Base-by-base conservation (phyloP, 495 filamentous ascomycete genomes). In the Penicillium cosmopolitanum region DNA sequence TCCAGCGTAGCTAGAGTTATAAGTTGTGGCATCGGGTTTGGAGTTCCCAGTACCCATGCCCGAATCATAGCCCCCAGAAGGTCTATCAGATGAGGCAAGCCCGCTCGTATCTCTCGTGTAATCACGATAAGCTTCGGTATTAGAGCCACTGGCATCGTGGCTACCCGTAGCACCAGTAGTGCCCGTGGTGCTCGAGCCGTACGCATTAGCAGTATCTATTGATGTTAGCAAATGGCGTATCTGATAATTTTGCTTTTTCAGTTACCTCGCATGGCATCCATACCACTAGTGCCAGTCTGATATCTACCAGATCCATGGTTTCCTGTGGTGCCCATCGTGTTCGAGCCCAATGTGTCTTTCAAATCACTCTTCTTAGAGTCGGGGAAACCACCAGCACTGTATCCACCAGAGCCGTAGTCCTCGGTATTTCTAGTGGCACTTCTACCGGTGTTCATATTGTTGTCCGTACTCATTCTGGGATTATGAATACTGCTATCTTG, bases 371-470 rank as follows among this genome's bases (percentile, higher is more conserved):
- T 31, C 28, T 31, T 31, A 31, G 28, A 31, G 28, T 8, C 6
- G 6, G 5, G 5, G 28, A 31, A 31, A 6, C 28, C 28, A 31
- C 28, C 28, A 31, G 28, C 28, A 31, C 28, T 9, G 8, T 31
- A 31, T 31, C 28, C 28, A 9, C 28, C 8, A 31, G 28, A 31
- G 28, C 28, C 28, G 6, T 31, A 31, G 28, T 31, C 18, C 2
- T 6, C 43, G 10, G 36, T 40, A n/a, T n/a, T n/a, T 9, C 3
- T 15, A n/a, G 36, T n/a, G 36, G 36, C 36, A 40, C 15, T 40
- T 40, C 0, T 15, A 40, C 36, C 10, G 2, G 53, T 33, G 43
- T 65, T 65, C 31, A 56, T 43, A 40, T 25, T 51, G 31, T 28
- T 56, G 44, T 28, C 46, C 38, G 21, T 18, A 53, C 23, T 62